Evolutionary conservation across 768 basidiomycete species (phyloP), one percentile per base, ranked within the genome.

Genomic region (Lactarius psammicola): DNA sequence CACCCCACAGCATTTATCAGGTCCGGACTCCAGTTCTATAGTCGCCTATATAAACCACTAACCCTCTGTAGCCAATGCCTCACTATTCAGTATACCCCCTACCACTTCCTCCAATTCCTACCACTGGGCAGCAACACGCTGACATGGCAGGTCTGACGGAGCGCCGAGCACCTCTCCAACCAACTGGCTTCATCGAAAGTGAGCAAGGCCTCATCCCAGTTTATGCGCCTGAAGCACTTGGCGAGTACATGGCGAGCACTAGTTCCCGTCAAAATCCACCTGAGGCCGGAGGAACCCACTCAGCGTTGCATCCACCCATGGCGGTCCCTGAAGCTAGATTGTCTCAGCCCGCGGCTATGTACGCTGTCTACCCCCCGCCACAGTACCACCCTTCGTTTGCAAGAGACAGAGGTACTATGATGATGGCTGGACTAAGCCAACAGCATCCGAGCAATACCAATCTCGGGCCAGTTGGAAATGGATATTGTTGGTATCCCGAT

Each of bases 161-260:
- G 20, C 62, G 61, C 42, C 66, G 62, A 11, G 61, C 87, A 4
- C 87, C 89, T 20, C 76, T 89, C 13, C 77, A 82, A 53, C 85
- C 88, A 1, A 83, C 85, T 0, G 87, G 87, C 2, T 91, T 90
- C 71, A 83, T 88, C 60, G 87, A 89, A 66, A 85, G 86, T 62
- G 87, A 89, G 62, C 86, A 87, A 59, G 88, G 89, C 5, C 78
- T 90, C 33, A 83, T 89, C 49, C 82, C 89, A 28, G 81, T 89
- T 36, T 90, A 91, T 65, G 60, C 60, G 30, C 85, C 85, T 3
- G 89, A 90, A 55, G 88, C 85, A 1, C 80, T 90, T 31, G 83
- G 88, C 68, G 84, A 85, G 60, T 90, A 90, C 69, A 85, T 90
- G 84, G 73, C 85, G 20, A 64, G 34, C 28, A 76, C 60, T 42